These are phyloP conservation scores for Thermomucor indicae-seudaticae DNA, from an alignment of 371 early-diverging fungal genomes.

Conservation along the genomic window DNA sequence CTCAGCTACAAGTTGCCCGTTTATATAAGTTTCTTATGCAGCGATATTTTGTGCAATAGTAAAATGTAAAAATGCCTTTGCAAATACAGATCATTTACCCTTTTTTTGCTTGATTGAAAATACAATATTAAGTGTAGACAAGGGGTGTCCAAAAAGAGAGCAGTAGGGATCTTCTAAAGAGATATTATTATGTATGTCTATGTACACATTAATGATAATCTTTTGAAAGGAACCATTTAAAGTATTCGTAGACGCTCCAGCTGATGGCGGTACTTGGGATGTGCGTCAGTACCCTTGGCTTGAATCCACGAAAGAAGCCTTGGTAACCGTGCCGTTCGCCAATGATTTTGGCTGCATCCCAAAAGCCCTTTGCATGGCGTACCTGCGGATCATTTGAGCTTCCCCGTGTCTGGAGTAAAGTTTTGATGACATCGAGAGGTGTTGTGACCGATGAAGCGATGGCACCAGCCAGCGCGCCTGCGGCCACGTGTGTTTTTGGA, in stretches of 20 bases:
- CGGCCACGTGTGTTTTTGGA: conserved; percentile 74
- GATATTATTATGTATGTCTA: neutral
- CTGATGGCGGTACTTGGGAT: conserved; percentile 93
- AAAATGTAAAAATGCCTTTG: neutral
- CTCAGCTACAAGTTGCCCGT: neutral
- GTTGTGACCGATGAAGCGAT: conserved; percentile 84
- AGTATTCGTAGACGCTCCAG: conserved; percentile 88
- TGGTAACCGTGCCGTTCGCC: conserved; percentile 62
- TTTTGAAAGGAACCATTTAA: conserved; percentile 66
- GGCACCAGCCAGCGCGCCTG: conserved; percentile 90
- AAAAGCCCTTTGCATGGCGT: conserved; percentile 62
- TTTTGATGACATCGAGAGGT: conserved; percentile 93
- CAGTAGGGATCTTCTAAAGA: neutral
- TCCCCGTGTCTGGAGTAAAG: conserved; percentile 88
- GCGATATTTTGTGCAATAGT: conserved; percentile 3
- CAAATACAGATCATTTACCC: neutral
- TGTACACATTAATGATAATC: neutral
- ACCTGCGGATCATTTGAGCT: conserved; percentile 60
- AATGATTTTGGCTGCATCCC: conserved; percentile 72
- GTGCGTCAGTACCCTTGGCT: conserved; percentile 76
- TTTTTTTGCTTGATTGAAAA: neutral
- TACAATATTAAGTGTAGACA: neutral
- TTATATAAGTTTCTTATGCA: conserved; percentile 6
- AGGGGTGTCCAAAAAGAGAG: too few species aligned
- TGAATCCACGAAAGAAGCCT: conserved; percentile 77